Evolutionary conservation across 2,329 filamentous ascomycete species (phyloP), one percentile per base, ranked within the genome.

Genomic region (Tolypocladium sp.): DNA sequence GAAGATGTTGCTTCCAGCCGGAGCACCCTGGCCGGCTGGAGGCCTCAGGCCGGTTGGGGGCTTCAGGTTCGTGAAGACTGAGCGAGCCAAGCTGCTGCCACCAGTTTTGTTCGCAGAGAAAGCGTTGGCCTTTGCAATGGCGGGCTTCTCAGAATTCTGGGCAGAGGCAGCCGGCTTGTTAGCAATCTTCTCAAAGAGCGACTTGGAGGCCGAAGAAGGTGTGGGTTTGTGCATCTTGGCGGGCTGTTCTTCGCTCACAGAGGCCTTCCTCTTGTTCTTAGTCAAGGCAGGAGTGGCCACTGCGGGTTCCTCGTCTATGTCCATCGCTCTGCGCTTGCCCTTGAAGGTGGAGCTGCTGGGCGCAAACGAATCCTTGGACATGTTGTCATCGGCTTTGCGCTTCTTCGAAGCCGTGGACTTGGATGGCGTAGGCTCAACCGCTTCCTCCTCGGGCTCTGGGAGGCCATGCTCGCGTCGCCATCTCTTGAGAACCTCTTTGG

Each of bases 401-500:
- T 86, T 86, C 63, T 78, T 77, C 10, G 72, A 68, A 13, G 72
- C 69, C 2, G 71, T 41, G 13, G 55, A 7, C 55, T 58, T 61
- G 27, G 63, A 67, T 5, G 73, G 68, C 17, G 70, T 71, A 10
- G 67, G 65, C 25, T 68, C 62, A 2, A 66, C 61, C 9, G 71
- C 68, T 52, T 82, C 77, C 12, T 81, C 78, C 57, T 79, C 76
- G 0, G 76, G 73, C 35, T 80, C 76, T 12, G 81, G 78, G 27
- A 86, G 74, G 38, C 80, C 80, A 64, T 85, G 78, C 58, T 81
- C 79, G 49, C 79, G 71, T 66, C 82, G 80, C 83, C 83, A 86
- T 64, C 80, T 80, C 69, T 79, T 82, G 58, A 85, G 74, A 10
- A 84, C 75, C 44, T 83, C 80, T 61, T 79, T 79, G 0, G 82